Evolutionary conservation across 2,329 filamentous ascomycete genomes (phyloP), one percentile per base, ranked within the genome.

Genomic region (Cladosporium halotolerans): DNA sequence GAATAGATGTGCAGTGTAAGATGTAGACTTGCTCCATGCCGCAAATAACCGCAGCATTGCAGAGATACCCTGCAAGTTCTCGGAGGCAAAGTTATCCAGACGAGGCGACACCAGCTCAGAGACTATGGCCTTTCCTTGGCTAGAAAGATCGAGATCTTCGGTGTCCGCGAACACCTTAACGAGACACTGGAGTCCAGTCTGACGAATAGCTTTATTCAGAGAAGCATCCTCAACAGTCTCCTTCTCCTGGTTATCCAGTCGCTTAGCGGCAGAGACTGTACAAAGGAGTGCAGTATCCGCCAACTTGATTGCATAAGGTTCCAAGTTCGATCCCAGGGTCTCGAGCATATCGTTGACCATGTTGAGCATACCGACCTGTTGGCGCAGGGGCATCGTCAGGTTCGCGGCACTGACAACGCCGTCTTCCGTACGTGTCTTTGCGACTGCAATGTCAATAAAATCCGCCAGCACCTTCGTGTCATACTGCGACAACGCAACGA

Each of bases 1-100:
- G 10, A 85, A 80, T 7, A 99, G 76, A 62, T 93, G 88, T 6
- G 84, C 66, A 1, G 85, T 83, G 1, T 83, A 85, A 56, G 77
- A 79, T 0, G 82, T 76, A 18, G 85, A 78, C 54, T 80, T 79
- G 3, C 89, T 85, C 88, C 92, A 96, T 1, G 86, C 87, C 3
- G 82, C 83, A 58, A 99, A 83, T 4, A 99, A 76, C 57, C 85
- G 84, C 57, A 96, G 79, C 39, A 90, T 80, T 13, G 85, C 88
- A 2, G 93, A 97, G 7, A 96, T 77, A 11, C 89, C 89, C 66
- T 99, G 91, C 0, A 89, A 87, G 41, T 89, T 96, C 72, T 99
- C 93, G 4, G 81, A 76, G 0, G 90, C 82, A 51, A 99, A 81
- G 54, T 87, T 88, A 2, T 85, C 80, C 14, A 97, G 75, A 59